Conservation (phyloP, 441 rosid species). For the Croton setiger region DNA sequence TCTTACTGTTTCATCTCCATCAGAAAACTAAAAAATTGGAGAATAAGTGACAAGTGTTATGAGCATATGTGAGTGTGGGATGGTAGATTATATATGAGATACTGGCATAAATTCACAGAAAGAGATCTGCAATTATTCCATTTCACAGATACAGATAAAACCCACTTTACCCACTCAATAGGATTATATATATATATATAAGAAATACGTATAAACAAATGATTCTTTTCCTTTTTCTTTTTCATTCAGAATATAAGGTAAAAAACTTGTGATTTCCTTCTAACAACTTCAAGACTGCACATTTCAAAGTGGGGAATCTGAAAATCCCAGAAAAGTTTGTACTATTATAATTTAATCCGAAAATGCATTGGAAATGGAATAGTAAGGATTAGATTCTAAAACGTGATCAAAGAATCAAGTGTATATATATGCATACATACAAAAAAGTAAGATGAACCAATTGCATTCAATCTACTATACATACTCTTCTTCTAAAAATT, state of each 20-base stretch:
- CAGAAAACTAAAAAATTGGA: not conserved
- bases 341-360: constrained; percentile 15
- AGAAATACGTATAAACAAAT: not conserved
- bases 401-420: constrained; percentile 18
- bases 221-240: not conserved
- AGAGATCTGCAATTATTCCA: constrained; percentile 30
- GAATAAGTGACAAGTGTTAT: constrained; percentile 25
- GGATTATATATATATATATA: not conserved
- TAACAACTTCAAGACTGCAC: constrained; percentile 16
- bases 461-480: not conserved
- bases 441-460: constrained; percentile 1
- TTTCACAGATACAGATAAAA: constrained; percentile 20
- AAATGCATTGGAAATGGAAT: constrained; percentile 36
- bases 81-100: constrained; percentile 25
- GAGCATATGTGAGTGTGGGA: constrained; percentile 31
- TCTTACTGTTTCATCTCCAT: not conserved
- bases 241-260: not conserved
- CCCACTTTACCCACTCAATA: constrained; percentile 16
- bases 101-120: constrained; percentile 35
- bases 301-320: constrained; percentile 26
- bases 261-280: not conserved
- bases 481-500: not conserved
- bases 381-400: constrained; percentile 36
- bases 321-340: constrained; percentile 19
- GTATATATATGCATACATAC: no score